Base-by-base conservation (phyloP, 169 alveolate genomes). In the Condylostoma magnum region DNA sequence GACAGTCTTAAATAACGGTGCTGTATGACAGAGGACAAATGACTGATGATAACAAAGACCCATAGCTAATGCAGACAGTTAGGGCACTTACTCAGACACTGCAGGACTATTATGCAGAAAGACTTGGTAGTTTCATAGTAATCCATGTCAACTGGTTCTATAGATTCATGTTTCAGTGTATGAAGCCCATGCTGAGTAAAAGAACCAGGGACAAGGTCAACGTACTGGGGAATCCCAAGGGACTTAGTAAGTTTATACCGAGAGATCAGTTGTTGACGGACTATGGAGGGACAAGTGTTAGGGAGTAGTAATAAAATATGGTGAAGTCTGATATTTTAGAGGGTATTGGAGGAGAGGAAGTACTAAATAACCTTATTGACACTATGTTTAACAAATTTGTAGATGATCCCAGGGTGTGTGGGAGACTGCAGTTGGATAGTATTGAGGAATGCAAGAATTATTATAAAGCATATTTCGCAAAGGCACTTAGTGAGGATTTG, bases 101-200 rank as follows among this genome's bases (percentile, higher is more conserved):
- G 36, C 70, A 84, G 55, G 86, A 84, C 54, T 80, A 28, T 46
- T 85, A 85, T 53, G 86, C 92, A 27, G 92, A 85, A 55, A 72
- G 92, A 65, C 33, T 85, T 8, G 70, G 75, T 2, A 60, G 71
- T 30, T 25, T 82, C 27, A 77, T 72, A 60, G 68, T 85, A 27
- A 37, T 85, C n/a, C 72, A 80, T 30, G 77, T 82, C 20, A 85
- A 80, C 52, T 80, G 86, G 86, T 25, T 85, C 6, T 79, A 63
- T 53, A 68, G 80, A 47, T 18, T 75, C 0, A 68, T 80, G 41
- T 85, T 48, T 50, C 82, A 60, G 46, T 51, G 77, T 4, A 51
- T 79, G 18, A 85, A 85, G 67, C 86, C 88, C 8, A 70, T 79
- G 28, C 28, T 84, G 22, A 51, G 76, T 12, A 50, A 79, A 50